Base-by-base conservation (phyloP, 768 basidiomycete genomes). In the Mycena sanguinolenta region DNA sequence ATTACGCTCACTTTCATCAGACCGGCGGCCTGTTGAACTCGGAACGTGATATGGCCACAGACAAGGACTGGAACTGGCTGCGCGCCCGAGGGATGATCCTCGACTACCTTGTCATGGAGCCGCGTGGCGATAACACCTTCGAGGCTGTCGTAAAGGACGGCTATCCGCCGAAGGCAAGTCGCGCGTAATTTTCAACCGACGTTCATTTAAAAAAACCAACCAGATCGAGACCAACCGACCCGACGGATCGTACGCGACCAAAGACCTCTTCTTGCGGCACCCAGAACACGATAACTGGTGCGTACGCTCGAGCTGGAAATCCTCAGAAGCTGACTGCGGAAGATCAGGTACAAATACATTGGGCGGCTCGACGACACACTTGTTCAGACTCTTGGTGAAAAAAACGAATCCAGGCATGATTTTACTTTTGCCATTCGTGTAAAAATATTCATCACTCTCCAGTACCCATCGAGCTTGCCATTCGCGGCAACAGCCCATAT, bases 61-160 rank as follows among this genome's bases (percentile, higher is more conserved):
- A 90, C 79, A 89, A 88, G 75, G 84, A 69, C 14, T 90, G 89
- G 89, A 88, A 86, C 72, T 90, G 86, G 84, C 75, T 86, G 50
- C 83, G 85, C 30, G 72, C 77, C 6, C 73, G 42, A 4, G 78
- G 34, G 44, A 64, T 73, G 77, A 58, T 74, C 38, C 71, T 78
- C n/a, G 79, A 77, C 34, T 89, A 83, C 75, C 63, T 87, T 58
- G 79, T 79, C 59, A 82, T 88, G 65, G 86, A 86, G 69, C 78
- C 81, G 3, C 81, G 79, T 32, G 86, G 84, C 13, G 73, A 65
- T 25, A 82, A 81, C 38, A 83, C 81, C 0, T 87, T 80, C 67
- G 89, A 90, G 74, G 77, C 87, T 4, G 81, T 86, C 49, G 80
- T 89, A 65, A 79, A 83, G 42, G 85, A 89, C 44, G 88, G 87